phyloP scores from a whole-genome alignment of 2,329 filamentous ascomycete genomes.

The Alternaria triticina region DNA sequence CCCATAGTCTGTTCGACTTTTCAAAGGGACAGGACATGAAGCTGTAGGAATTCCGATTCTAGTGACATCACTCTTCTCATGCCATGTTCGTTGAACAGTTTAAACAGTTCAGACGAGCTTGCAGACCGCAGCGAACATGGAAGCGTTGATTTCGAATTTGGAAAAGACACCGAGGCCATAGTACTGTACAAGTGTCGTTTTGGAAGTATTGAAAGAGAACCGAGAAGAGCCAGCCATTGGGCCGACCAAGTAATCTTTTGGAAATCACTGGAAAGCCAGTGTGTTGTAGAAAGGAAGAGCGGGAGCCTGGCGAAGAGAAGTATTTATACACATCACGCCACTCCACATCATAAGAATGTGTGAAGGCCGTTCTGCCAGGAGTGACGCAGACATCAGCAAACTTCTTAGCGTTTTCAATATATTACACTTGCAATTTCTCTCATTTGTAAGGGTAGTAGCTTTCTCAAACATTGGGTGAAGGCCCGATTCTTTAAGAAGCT shows the following conservation, averaged over 20 bases:
- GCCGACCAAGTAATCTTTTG: too few species aligned
- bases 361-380: too few species aligned
- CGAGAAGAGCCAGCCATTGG: background rate
- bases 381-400: too few species aligned
- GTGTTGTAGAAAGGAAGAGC: background rate
- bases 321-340: background rate
- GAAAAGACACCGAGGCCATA: background rate
- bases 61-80: background rate
- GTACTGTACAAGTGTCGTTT: background rate
- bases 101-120: background rate
- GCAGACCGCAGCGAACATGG: background rate
- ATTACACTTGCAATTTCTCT: too few species aligned
- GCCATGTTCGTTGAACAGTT: fast-evolving
- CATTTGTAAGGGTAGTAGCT: too few species aligned
- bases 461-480: too few species aligned
- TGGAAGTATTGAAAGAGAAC: background rate
- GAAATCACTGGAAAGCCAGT: too few species aligned
- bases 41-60: background rate
- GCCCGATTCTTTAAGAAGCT: too few species aligned
- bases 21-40: background rate
- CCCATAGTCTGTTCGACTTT: background rate
- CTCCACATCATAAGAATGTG: background rate
- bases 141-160: background rate
- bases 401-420: too few species aligned
- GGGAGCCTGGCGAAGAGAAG: background rate